Evolutionary conservation across 768 basidiomycete genomes (phyloP).

Genomic region (Trametes coccinea): DNA sequence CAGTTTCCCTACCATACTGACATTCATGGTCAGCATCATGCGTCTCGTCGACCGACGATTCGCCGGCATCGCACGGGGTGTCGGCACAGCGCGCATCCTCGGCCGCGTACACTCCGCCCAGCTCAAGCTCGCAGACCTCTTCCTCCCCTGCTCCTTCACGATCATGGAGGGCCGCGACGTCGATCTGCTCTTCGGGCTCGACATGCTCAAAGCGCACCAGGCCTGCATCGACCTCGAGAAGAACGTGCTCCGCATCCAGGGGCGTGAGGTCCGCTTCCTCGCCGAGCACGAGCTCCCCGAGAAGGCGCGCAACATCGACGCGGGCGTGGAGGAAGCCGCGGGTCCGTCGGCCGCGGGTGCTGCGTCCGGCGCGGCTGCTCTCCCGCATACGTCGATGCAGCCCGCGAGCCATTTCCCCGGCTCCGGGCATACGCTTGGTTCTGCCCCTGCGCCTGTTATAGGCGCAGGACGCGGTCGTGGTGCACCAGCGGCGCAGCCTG

Average conservation of each 20-base stretch:
- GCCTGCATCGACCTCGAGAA: constrained; percentile 94
- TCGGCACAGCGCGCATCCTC: constrained; percentile 92
- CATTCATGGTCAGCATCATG: constrained; percentile 65
- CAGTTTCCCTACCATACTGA: neutral
- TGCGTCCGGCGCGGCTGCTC: constrained; percentile 1
- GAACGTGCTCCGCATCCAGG: constrained; percentile 89
- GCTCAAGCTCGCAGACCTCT: constrained; percentile 81
- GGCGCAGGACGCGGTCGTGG: constrained; percentile 22
- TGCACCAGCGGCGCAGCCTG: constrained; percentile 28
- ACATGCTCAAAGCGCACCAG: constrained; percentile 98
- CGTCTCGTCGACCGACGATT: constrained; percentile 87
- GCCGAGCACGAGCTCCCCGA: constrained; percentile 93
- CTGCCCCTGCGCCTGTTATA: constrained; percentile 36
- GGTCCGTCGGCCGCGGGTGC: constrained; percentile 24
- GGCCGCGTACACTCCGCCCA: constrained; percentile 94
- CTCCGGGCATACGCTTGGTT: constrained; percentile 60
- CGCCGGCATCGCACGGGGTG: constrained; percentile 87
- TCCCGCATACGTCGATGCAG: constrained; percentile 11
- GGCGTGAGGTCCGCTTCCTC: constrained; percentile 84
- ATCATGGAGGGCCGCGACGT: constrained; percentile 96
- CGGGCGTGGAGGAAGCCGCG: constrained; percentile 30
- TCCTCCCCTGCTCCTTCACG: constrained; percentile 88
- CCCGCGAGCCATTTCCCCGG: constrained; percentile 59
- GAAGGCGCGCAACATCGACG: constrained; percentile 56
- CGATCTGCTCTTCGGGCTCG: constrained; percentile 95